Evolutionary conservation across 2,329 filamentous ascomycete species (phyloP), one percentile per base, ranked within the genome.

Genomic region (Colletotrichum chrysophilum): DNA sequence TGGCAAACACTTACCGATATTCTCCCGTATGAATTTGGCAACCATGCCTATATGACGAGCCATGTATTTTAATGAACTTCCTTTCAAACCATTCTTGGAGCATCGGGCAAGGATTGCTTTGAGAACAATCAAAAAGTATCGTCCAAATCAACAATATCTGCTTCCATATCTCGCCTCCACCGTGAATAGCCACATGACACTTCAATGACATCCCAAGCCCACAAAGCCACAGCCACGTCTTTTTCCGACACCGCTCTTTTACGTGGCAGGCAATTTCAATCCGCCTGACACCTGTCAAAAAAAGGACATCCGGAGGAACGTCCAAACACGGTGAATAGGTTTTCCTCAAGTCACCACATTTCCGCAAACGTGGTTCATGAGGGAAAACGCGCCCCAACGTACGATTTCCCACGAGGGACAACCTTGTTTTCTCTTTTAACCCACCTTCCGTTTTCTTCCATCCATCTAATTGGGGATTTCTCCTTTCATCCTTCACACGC

Each of bases 11-110:
- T 24, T 13, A 26, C 21, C 30, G 5, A 14, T 21, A 5, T 28
- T 66, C 16, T 26, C 16, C 26, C 13, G 52, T 55, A 56, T 30
- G 38, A 55, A 13, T 66, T 34, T 34, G 26, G 65, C 48, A 28
- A 56, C 34, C n/a, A 26, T 34, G 65, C 68, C 48, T 62, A 28
- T 21, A 70, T 74, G 24, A 64, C 38, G 58, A 52, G 28, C 30
- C n/a, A 70, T 70, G 58, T 64, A 73, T 21, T 64, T 56, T 64
- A 56, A 70, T 74, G 58, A 71, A 24, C 52, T 67, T 43, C 16
- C 7, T 43, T 73, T 52, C 14, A n/a, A 24, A 52, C 14, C 18
- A n/a, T 26, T n/a, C 10, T 18, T 18, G 10, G 10, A 10, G n/a
- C 43, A 48, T 18, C n/a, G n/a, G 43, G n/a, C 43, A 48, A 48